Base-by-base conservation (phyloP, 331 rosid species). In the Stylosanthes scabra region DNA sequence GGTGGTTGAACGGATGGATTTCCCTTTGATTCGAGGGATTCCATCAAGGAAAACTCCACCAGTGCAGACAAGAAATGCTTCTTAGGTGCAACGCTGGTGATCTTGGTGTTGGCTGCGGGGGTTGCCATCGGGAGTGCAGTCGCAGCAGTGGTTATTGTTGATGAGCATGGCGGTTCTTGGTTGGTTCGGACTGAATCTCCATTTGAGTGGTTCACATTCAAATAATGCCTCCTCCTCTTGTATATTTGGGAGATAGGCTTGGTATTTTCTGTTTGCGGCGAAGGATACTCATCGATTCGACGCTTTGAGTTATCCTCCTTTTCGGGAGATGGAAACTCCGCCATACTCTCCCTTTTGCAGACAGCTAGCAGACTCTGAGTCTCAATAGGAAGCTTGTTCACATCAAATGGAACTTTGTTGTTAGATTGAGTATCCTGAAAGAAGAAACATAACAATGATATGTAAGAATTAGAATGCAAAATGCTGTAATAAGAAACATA, bases 41-140 rank as follows among this genome's bases (percentile, higher is more conserved):
- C 98, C 7, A 86, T 63, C 42, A 92, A 88, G 6, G 96, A 91
- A 86, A 78, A 95, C 76, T 92, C 97, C 80, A 92, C 99, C 75
- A 92, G 79, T 40, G 97, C 93, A 20, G 98, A 92, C 59, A 95
- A 87, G 61, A 95, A 90, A 59, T 87, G 93, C 65, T 88, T 90
- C 9, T 86, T 90, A 0, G 84, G 83, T 2, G 80, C 61, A 14
- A 61, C 8, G 63, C 64, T 74, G 44, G 74, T 31, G 11, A 69
- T 59, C 6, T 84, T 29, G 6, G 84, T 51, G 5, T 78, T 67
- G 44, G 85, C 59, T 2, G 86, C 16, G 3, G 83, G 44, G 3
- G 89, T 72, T 16, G 78, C 57, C 0, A 80, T 60, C 2, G 83
- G 77, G 47, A 80, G 68, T 39, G 84, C 13, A 1, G 84, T 83